Evolutionary conservation across 2,329 filamentous ascomycete genomes (phyloP).

Genomic region (Neoscytalidium dimidiatum): DNA sequence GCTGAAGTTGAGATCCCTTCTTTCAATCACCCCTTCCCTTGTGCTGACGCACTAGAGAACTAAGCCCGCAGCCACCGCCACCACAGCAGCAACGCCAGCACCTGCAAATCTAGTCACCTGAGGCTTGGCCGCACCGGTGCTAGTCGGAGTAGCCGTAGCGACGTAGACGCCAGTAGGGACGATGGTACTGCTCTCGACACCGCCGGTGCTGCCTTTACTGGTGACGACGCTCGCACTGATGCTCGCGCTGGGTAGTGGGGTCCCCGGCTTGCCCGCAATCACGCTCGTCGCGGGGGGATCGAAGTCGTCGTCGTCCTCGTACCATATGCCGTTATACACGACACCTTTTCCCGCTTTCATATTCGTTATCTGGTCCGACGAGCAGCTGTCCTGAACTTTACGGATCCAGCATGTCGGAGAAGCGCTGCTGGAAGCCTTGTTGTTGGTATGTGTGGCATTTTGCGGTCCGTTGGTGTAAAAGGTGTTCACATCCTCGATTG

Average conservation of each 20-base stretch:
- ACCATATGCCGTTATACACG: conserved; percentile 28
- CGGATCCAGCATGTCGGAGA: conserved; percentile 64
- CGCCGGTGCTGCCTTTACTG: neutral
- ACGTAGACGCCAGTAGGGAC: conserved; percentile 22
- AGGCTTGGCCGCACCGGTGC: conserved; percentile 5
- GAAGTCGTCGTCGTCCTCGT: conserved; percentile 22
- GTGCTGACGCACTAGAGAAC: neutral
- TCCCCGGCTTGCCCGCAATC: conserved; percentile 19
- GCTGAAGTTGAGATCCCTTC: neutral
- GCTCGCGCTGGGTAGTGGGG: conserved; percentile 3
- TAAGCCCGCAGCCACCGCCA: conserved; percentile 6
- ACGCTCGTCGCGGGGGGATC: conserved; percentile 21
- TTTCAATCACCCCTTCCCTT: too few relatives aligned
- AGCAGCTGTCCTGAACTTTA: conserved; percentile 54
- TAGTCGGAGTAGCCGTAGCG: conserved; percentile 19
- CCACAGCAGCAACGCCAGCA: neutral
- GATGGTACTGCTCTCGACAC: conserved; percentile 15
- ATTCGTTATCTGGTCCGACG: conserved; percentile 50
- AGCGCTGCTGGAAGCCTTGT: conserved; percentile 49
- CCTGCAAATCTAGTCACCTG: conserved; percentile 1
- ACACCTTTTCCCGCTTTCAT: conserved; percentile 50
- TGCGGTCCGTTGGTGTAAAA: conserved; percentile 54
- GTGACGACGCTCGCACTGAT: neutral
- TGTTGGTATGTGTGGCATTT: conserved; percentile 60
- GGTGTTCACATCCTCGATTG: conserved; percentile 45